Evolutionary conservation across 495 filamentous ascomycete species (phyloP).

Genomic region (Penicillium manginii): DNA sequence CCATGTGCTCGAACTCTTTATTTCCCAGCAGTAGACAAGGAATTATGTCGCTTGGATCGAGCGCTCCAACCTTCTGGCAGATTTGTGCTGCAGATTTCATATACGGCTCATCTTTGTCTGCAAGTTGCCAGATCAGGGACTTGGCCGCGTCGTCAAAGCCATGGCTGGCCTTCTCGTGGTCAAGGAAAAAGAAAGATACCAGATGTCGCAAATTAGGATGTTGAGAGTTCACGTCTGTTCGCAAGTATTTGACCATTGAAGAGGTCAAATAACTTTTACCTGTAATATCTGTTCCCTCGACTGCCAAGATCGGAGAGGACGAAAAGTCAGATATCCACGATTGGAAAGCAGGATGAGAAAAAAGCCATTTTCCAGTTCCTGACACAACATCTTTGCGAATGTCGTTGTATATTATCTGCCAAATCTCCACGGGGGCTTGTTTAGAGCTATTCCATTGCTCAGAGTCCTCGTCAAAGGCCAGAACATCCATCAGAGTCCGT

Average conservation of each 20-base stretch:
- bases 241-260: background rate
- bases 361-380: constrained; percentile 10
- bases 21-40: constrained; percentile 10
- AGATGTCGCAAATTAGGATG: background rate
- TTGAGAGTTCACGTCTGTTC: background rate
- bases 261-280: constrained; percentile 15
- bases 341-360: background rate
- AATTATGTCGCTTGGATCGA: constrained; percentile 8
- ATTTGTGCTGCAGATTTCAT: constrained; percentile 4
- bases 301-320: background rate
- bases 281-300: constrained; percentile 2
- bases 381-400: constrained; percentile 3
- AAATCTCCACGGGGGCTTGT: constrained; percentile 2
- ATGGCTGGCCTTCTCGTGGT: background rate
- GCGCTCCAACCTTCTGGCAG: background rate
- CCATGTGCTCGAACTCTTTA: background rate
- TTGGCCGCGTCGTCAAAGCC: constrained; percentile 4
- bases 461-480: constrained; percentile 4
- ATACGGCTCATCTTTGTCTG: constrained; percentile 8
- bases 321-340: background rate
- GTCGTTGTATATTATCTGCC: constrained; percentile 1
- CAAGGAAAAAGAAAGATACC: constrained; percentile 8
- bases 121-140: constrained; percentile 16
- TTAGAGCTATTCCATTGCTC: constrained; percentile 6
- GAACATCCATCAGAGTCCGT: background rate